Base-by-base conservation (phyloP, 1,284 basidiomycete genomes). In the Wolfiporia cocos region DNA sequence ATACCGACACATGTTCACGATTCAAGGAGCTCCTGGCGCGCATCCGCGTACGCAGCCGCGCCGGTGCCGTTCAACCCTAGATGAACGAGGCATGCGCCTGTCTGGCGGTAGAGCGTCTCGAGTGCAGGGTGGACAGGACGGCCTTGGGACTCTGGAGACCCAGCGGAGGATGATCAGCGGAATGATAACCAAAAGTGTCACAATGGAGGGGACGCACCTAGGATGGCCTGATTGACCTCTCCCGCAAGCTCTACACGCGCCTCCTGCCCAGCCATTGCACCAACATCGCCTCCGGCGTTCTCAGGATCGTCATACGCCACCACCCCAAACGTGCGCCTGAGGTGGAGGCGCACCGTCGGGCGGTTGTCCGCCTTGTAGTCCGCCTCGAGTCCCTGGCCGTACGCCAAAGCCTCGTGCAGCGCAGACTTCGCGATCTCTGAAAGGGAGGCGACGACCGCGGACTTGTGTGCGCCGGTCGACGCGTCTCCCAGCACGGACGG, bases 191-290 rank as follows among this genome's bases (percentile, higher is more conserved):
- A 41, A 1, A 19, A 39, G 22, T n/a, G 38, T 34, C 37, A 41
- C 22, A 19, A 34, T 32, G 24, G 19, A 6, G 14, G 23, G 26
- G 7, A 65, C 85, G 47, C 52, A 90, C 87, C 83, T 40, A 92
- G 65, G 45, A 92, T 89, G 18, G 81, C 86, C 58, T 80, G 73
- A 50, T 92, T 92, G 31, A 91, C 63, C 63, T 89, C 86, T 43
- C 77, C 79, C 18, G 86, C 86, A 37, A 92, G 68, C 19, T 67
- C 63, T 34, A 74, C 69, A 45, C 85, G 70, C 29, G 86, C 78
- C 34, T 74, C 74, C 49, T 78, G 74, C 26, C 84, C 77, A 10
- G 76, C 83, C 23, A 87, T 73, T 51, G 78, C 76, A 12, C 77
- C 74, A 15, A 79, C 72, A 37, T 76, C 70, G 5, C 80, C 80